A percentile compares a stretch with the other conserved stretches of the same genome.
These are phyloP conservation scores for Castanea mollissima DNA, from an alignment of 306 rosid species.

Conservation along the genomic window DNA sequence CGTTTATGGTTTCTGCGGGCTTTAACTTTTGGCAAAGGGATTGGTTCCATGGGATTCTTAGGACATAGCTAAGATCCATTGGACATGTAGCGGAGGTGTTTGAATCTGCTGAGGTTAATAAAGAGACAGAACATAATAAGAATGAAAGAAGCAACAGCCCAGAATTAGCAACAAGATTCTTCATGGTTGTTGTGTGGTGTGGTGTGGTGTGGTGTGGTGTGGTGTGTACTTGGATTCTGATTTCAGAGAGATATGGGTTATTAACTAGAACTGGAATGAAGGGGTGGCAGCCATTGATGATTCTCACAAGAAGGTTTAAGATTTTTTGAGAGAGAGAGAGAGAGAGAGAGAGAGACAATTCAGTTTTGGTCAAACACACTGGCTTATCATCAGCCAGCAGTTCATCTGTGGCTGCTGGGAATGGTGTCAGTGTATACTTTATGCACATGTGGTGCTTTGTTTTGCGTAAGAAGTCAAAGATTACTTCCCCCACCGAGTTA, in stretches of 20 bases:
- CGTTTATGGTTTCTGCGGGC: background rate
- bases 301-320: too few relatives aligned
- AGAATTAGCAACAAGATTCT: conserved; percentile 13
- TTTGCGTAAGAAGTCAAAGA: too few relatives aligned
- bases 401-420: too few relatives aligned
- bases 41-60: conserved; percentile 63
- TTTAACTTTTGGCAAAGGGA: conserved; percentile 52
- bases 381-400: too few relatives aligned
- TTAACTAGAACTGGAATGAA: background rate
- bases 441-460: too few relatives aligned
- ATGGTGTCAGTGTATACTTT: too few relatives aligned
- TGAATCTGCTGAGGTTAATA: conserved; percentile 24
- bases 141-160: conserved; percentile 19
- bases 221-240: conserved; percentile 7
- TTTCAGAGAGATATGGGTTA: background rate
- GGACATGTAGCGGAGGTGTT: conserved; percentile 50
- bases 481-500: too few relatives aligned
- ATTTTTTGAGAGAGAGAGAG: too few relatives aligned
- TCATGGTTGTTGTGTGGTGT: background rate
- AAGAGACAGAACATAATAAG: background rate
- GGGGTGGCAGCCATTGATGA: background rate
- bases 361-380: too few relatives aligned
- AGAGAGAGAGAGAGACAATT: too few relatives aligned
- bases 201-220: too few relatives aligned
- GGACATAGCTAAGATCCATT: conserved; percentile 65